These are phyloP conservation scores for Aegilops speltoides DNA, from an alignment of 176 grass and related monocot species.

Conservation along the genomic window DNA sequence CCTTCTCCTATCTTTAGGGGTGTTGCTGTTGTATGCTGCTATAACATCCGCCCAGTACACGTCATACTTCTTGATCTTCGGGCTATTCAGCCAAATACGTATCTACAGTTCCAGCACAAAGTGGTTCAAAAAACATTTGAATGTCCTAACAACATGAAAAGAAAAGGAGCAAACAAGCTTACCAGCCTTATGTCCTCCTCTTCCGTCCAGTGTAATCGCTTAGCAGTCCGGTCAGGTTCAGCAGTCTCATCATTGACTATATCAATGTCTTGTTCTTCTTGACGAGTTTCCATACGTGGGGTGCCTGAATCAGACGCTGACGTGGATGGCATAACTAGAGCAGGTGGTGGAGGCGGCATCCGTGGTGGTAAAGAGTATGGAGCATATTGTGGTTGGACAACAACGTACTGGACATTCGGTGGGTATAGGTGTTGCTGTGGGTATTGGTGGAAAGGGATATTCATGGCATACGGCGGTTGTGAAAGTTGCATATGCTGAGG, in stretches of 20 bases:
- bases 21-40: conserved; percentile 30
- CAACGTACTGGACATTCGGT: conserved; percentile 39
- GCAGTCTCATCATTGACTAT: conserved; percentile 11
- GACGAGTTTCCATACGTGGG: conserved; percentile 5
- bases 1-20: conserved; percentile 30
- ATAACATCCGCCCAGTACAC: conserved; percentile 18
- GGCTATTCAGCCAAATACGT: conserved; percentile 34
- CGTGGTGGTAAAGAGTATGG: conserved; percentile 26
- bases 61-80: not conserved
- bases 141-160: not conserved
- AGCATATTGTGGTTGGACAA: conserved; percentile 41
- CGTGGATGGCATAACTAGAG: conserved; percentile 12
- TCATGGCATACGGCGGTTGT: conserved; percentile 30
- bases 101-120: conserved; percentile 32
- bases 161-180: not conserved
- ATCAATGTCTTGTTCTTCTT: conserved; percentile 25
- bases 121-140: not conserved
- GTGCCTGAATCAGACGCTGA: conserved; percentile 16
- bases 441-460: conserved; percentile 28
- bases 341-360: not conserved
- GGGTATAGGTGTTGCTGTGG: conserved; percentile 18
- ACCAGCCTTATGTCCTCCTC: conserved; percentile 36
- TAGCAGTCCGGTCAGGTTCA: conserved; percentile 27
- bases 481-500: conserved; percentile 31
- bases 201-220: conserved; percentile 30